Conservation (phyloP, 148 eudicot genomes). For the Spergularia bocconei region DNA sequence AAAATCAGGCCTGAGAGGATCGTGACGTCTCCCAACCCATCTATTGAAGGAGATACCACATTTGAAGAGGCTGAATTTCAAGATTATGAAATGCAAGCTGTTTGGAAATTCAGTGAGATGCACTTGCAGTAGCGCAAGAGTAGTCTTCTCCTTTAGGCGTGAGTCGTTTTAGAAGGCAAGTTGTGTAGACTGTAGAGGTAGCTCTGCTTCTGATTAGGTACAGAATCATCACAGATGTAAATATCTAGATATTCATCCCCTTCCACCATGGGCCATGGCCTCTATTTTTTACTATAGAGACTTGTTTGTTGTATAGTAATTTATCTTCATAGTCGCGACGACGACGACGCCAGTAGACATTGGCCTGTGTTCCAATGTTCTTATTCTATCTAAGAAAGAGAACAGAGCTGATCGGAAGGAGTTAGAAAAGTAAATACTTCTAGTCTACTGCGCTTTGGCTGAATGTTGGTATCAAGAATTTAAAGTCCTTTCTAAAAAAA, state of each 20-base stretch:
- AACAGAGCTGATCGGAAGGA: no score
- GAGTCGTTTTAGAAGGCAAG: not conserved
- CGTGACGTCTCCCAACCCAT: slow-evolving; percentile 51
- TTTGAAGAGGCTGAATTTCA: slow-evolving; percentile 54
- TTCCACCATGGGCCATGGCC: not conserved
- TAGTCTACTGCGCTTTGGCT: no score
- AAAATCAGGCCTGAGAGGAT: slow-evolving; percentile 46
- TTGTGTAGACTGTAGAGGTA: slow-evolving; percentile 6
- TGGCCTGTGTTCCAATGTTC: not conserved
- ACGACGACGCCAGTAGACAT: not conserved
- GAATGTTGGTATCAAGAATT: no score
- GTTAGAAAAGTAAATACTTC: no score
- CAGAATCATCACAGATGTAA: slow-evolving; percentile 1
- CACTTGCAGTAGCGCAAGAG: not conserved
- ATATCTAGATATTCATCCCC: not conserved
- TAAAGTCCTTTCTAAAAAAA: no score
- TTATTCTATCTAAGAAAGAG: no score
- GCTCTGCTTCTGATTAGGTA: slow-evolving; percentile 5
- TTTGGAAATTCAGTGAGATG: slow-evolving; percentile 66
- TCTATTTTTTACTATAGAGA: slow-evolving; percentile 3
- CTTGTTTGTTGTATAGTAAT: slow-evolving; percentile 22
- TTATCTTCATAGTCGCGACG: not conserved
- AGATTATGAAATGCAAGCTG: slow-evolving; percentile 51
- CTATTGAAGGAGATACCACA: slow-evolving; percentile 43
- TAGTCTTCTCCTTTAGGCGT: not conserved